phyloP scores from a whole-genome alignment of 139 green algal genomes.

The Picochlorum sp. region DNA sequence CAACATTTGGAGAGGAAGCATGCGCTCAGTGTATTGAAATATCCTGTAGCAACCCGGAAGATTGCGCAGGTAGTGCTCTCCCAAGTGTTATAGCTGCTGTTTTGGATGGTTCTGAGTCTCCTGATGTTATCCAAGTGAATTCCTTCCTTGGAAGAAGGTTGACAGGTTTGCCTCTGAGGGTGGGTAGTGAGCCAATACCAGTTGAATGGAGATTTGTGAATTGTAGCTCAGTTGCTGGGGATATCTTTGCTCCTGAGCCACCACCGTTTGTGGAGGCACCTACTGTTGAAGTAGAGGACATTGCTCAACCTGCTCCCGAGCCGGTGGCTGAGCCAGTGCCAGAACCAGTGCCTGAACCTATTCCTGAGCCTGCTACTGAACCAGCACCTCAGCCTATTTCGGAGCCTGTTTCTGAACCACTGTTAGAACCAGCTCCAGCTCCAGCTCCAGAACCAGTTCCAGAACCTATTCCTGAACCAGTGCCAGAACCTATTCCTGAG shows the following conservation, averaged over 20 bases:
- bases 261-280: background rate
- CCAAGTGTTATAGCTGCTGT: background rate
- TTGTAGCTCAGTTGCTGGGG: slow-evolving; percentile 1
- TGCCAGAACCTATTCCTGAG: background rate
- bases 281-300: too few species aligned
- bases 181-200: background rate
- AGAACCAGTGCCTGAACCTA: too few species aligned
- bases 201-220: slow-evolving; percentile 7
- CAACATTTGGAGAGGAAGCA: background rate
- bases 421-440: background rate
- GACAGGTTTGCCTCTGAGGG: background rate
- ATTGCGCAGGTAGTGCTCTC: background rate
- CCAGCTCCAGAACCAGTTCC: background rate
- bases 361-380: background rate
- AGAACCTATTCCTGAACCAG: background rate
- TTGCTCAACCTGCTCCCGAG: background rate
- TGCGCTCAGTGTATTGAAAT: background rate
- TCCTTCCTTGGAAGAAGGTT: background rate
- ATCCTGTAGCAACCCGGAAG: background rate
- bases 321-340: background rate
- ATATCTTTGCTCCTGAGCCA: background rate
- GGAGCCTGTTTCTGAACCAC: too few species aligned
- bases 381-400: too few species aligned
- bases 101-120: background rate
- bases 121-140: slow-evolving; percentile 2